A percentile compares a stretch with the other conserved stretches of the same genome.
These are phyloP conservation scores for Metarhizium anisopliae DNA, from an alignment of 2,329 filamentous ascomycete genomes.

Conservation along the genomic window DNA sequence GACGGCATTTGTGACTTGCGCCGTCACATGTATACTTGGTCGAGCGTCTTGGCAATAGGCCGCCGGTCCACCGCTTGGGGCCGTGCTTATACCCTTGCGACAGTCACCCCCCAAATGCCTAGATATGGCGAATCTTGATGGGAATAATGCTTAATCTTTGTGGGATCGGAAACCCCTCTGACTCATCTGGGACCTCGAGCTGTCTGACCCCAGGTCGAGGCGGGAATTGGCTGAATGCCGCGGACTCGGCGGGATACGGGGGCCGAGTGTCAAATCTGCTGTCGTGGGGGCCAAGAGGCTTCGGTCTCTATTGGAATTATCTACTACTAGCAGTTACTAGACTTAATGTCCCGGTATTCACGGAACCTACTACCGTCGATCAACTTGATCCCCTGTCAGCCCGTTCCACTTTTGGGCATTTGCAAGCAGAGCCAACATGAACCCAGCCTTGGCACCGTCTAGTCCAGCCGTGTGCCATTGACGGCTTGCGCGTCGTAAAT, in stretches of 20 bases:
- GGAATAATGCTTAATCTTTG: too few relatives aligned
- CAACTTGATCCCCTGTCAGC: neutral
- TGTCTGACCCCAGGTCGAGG: too few relatives aligned
- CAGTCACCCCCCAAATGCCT: neutral
- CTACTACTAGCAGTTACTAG: too few relatives aligned
- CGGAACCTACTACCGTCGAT: too few relatives aligned
- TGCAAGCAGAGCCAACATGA: neutral
- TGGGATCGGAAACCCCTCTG: too few relatives aligned
- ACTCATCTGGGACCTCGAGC: too few relatives aligned
- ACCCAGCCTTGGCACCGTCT: slow-evolving; percentile 3
- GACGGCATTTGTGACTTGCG: neutral
- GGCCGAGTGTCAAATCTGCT: too few relatives aligned
- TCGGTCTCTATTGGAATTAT: too few relatives aligned
- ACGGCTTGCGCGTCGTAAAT: neutral
- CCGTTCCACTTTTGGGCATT: neutral
- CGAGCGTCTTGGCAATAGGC: neutral
- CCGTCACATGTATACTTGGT: neutral
- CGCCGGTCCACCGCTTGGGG: neutral
- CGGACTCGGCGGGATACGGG: too few relatives aligned
- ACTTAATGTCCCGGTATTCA: too few relatives aligned
- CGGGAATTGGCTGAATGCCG: too few relatives aligned
- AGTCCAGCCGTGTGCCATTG: neutral
- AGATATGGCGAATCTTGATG: neutral
- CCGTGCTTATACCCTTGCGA: neutral
- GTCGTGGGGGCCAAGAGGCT: too few relatives aligned